Evolutionary conservation across 148 eudicot genomes (phyloP).

Genomic region (Vaccinium macrocarpon): DNA sequence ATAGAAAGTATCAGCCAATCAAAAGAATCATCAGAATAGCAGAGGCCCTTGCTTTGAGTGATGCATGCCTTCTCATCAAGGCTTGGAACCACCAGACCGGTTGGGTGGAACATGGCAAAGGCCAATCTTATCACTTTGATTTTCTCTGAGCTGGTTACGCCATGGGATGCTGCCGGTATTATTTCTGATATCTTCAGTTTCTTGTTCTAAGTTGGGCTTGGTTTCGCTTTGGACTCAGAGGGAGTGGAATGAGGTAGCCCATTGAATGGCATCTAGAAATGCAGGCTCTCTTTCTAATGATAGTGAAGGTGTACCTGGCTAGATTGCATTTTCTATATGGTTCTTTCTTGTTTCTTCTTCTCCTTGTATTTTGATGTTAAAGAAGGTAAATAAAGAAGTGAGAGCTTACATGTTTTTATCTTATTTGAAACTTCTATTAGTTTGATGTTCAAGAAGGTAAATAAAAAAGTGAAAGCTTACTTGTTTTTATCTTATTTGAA

Average conservation of each 20-base stretch:
- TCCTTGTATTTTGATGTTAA: neutral
- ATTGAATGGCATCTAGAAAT: neutral
- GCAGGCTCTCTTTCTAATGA: neutral
- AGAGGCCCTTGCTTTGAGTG: neutral
- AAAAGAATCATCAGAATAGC: neutral
- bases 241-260: neutral
- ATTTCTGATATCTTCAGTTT: neutral
- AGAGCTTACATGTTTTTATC: no score
- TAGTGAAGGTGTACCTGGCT: neutral
- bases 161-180: neutral
- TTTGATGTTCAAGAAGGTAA: neutral
- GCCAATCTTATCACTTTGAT: neutral
- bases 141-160: neutral
- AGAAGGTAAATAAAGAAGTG: no score
- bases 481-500: neutral
- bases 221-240: neutral
- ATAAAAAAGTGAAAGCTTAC: neutral
- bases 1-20: neutral
- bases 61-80: constrained; percentile 1
- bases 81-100: neutral
- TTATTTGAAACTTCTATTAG: neutral
- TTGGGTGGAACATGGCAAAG: neutral
- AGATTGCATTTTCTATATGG: neutral
- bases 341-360: neutral
- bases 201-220: neutral